phyloP scores from a whole-genome alignment of 2,329 filamentous ascomycete species.

The Paraphoma chrysanthemicola region DNA sequence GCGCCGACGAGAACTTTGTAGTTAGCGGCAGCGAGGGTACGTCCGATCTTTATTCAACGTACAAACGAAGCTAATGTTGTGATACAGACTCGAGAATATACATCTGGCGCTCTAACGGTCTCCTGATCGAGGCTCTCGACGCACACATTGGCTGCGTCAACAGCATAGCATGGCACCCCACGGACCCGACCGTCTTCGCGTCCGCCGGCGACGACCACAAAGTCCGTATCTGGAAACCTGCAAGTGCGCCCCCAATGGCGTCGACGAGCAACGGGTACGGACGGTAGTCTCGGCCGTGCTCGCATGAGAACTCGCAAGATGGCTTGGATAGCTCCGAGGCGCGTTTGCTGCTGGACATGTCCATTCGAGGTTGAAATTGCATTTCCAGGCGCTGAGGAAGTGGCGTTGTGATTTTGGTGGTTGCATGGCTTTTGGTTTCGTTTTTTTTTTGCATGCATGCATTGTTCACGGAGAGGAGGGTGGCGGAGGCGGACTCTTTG shows the following conservation, averaged over 20 bases:
- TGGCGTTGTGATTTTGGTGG: too few relatives aligned
- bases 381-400: too few relatives aligned
- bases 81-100: constrained; percentile 70
- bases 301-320: neutral
- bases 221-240: constrained; percentile 75
- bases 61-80: neutral
- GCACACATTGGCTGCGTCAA: constrained; percentile 85
- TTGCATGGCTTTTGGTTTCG: too few relatives aligned
- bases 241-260: constrained; percentile 15
- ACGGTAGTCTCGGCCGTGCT: constrained; percentile 16
- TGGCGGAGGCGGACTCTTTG: too few relatives aligned
- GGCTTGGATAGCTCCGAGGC: too few relatives aligned
- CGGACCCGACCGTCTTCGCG: constrained; percentile 82
- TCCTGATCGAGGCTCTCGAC: constrained; percentile 75
- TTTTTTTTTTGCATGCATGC: too few relatives aligned
- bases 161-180: constrained; percentile 87
- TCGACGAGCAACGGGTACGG: constrained; percentile 29
- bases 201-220: constrained; percentile 87
- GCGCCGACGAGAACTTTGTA: constrained; percentile 90
- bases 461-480: too few relatives aligned
- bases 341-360: too few relatives aligned
- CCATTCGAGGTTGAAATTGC: too few relatives aligned
- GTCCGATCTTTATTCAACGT: constrained; percentile 16
- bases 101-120: constrained; percentile 89
- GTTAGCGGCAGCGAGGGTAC: constrained; percentile 89